Conservation (phyloP, 2,329 filamentous ascomycete species). For the Fusarium napiforme region DNA sequence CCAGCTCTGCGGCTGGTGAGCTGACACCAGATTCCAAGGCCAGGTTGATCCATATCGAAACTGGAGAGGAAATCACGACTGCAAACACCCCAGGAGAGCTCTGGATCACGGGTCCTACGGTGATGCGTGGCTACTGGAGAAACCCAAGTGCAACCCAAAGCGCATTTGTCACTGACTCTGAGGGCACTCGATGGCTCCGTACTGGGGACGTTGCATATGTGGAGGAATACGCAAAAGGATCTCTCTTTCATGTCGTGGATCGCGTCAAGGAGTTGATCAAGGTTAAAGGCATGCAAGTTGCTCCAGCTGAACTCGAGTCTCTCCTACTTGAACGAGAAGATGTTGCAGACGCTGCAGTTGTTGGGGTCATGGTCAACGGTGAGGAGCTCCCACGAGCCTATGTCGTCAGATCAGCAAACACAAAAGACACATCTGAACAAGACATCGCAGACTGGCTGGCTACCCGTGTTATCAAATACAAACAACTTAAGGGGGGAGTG, state of each 20-base stretch:
- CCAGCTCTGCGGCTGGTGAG: constrained; percentile 43
- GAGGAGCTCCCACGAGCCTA: constrained; percentile 73
- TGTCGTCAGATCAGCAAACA: constrained; percentile 55
- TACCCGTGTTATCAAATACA: constrained; percentile 70
- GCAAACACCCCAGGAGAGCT: constrained; percentile 73
- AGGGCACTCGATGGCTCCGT: constrained; percentile 72
- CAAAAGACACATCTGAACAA: constrained; percentile 32
- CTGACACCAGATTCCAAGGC: constrained; percentile 61
- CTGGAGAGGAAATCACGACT: constrained; percentile 60
- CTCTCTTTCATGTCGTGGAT: constrained; percentile 74
- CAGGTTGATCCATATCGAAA: constrained; percentile 71
- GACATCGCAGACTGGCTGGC: constrained; percentile 74
- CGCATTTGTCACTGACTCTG: constrained; percentile 59
- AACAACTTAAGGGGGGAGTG: constrained; percentile 76
- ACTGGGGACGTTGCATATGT: constrained; percentile 81
- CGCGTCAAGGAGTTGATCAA: constrained; percentile 75
- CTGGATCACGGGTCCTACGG: constrained; percentile 76
- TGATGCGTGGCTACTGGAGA: constrained; percentile 82
- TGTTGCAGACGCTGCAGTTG: constrained; percentile 72
- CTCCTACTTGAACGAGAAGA: constrained; percentile 52
- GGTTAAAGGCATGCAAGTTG: constrained; percentile 69
- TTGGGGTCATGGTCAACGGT: constrained; percentile 65
- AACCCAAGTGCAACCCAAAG: constrained; percentile 74
- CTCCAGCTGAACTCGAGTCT: constrained; percentile 62
- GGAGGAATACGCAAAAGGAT: constrained; percentile 64